Base-by-base conservation (phyloP, 306 rosid genomes). In the Ormosia emarginata region DNA sequence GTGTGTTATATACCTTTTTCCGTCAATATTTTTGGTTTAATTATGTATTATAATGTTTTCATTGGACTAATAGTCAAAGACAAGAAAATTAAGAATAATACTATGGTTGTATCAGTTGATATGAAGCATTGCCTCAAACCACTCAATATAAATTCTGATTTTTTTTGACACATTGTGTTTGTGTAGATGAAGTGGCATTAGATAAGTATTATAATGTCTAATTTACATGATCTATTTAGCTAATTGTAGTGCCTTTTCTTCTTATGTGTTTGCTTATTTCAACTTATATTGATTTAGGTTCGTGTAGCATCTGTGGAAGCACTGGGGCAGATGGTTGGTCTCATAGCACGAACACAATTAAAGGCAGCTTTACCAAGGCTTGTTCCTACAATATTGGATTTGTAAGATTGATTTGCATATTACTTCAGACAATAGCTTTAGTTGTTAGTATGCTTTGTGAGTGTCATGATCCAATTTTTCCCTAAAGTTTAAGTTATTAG, bases 261-360 rank as follows among this genome's bases (percentile, higher is more conserved):
- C 46, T 69, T 52, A 57, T 67, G 18, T 73, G 56, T 81, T 32
- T 67, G 75, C 67, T 73, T 40, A 78, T 18, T 70, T 86, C 17
- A 72, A 43, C 69, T 34, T 63, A 41, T 77, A 69, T 86, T 86
- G 73, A 59, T 55, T 47, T 73, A 95, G 97, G 93, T 93, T 81
- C 94, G 94, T 50, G 81, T 83, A 65, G 90, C 97, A 61, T 90
- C 97, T 67, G 93, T 95, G 74, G 98, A 95, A 70, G 98, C 98
- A 71, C 78, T 95, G 70, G 97, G 98, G 46, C 97, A 95, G 86
- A 93, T 95, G 94, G 97, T 95, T 74, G 94, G 95, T 74, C 95
- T 95, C 73, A 88, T 95, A 77, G 88, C 95, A 61, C 87, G 98
- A 71, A 79, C 90, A 79, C 98, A 91, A 77, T 79, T 95, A 72